Percentiles rank a stretch among this genome's conserved stretches.
Conservation (phyloP, 139 green algal species). For the Trebouxia sp. region DNA sequence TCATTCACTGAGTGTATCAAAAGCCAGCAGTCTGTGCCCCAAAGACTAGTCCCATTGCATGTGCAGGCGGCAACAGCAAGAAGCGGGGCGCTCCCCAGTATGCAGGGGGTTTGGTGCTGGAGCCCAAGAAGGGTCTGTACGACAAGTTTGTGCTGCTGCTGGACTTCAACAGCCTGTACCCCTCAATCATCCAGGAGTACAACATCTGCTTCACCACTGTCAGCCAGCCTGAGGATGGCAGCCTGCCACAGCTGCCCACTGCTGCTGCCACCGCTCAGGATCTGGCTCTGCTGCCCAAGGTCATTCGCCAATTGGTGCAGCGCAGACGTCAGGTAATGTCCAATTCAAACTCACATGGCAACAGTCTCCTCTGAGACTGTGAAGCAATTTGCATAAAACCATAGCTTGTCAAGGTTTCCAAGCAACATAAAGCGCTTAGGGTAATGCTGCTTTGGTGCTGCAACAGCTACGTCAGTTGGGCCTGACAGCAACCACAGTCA, state of each 20-base stretch:
- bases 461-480: no score
- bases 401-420: no score
- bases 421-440: no score
- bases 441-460: not conserved
- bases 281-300: conserved; percentile 69
- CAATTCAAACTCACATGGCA: no score
- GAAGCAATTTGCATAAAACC: not conserved
- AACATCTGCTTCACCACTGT: conserved; percentile 99
- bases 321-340: conserved; percentile 4
- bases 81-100: conserved; percentile 68
- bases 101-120: conserved; percentile 94
- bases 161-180: conserved; percentile 99
- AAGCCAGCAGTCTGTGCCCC: no score
- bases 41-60: no score
- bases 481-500: no score
- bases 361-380: no score
- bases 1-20: conserved; percentile 96
- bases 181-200: conserved; percentile 99
- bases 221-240: conserved; percentile 51
- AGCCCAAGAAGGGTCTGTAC: conserved; percentile 99
- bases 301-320: conserved; percentile 29
- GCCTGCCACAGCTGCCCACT: conserved; percentile 39
- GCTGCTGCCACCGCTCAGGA: conserved; percentile 22
- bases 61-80: conserved; percentile 26
- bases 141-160: conserved; percentile 96